A percentile compares a stretch with the other conserved stretches of the same genome.
Conservation (phyloP, 371 early-diverging fungal species). For the Massospora cicadina region DNA sequence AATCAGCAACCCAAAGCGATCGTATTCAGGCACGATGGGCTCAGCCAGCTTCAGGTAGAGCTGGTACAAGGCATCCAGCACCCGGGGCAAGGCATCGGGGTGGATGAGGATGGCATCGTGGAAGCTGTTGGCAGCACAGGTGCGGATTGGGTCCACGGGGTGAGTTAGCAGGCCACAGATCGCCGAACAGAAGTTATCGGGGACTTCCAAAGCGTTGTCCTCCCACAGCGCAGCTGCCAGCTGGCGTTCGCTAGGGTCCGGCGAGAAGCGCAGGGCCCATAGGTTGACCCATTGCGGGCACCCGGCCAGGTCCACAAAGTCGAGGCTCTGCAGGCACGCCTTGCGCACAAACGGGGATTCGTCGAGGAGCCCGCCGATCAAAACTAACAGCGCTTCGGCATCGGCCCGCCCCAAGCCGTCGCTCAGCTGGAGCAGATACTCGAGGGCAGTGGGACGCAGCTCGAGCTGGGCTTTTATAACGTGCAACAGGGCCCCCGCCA, state of each 20-base stretch:
- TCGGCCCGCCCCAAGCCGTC: conserved; percentile 40
- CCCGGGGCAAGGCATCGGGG: conserved; percentile 25
- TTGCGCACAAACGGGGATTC: conserved; percentile 59
- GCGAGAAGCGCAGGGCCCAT: conserved; percentile 23
- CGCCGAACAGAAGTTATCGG: conserved; percentile 19
- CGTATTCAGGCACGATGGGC: conserved; percentile 64
- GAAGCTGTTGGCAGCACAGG: conserved; percentile 50
- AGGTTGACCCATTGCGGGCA: conserved; percentile 34
- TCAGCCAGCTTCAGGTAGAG: conserved; percentile 24
- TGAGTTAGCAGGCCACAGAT: conserved; percentile 21
- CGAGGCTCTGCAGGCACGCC: conserved; percentile 56
- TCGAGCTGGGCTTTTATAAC: conserved; percentile 49
- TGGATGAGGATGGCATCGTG: conserved; percentile 35
- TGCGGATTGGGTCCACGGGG: conserved; percentile 38
- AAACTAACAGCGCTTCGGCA: conserved; percentile 32
- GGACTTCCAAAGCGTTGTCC: conserved; percentile 45
- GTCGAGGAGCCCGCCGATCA: conserved; percentile 52
- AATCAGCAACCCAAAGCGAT: conserved; percentile 77
- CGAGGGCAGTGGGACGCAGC: conserved; percentile 36
- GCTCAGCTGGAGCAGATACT: conserved; percentile 39
- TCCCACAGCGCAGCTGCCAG: conserved; percentile 63
- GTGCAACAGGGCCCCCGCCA: conserved; percentile 44
- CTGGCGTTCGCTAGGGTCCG: conserved; percentile 37
- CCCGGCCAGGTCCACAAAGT: conserved; percentile 42
- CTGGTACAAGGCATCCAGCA: conserved; percentile 28